Conservation (phyloP, 208 protist species). For the Trypanosoma boissoni region DNA sequence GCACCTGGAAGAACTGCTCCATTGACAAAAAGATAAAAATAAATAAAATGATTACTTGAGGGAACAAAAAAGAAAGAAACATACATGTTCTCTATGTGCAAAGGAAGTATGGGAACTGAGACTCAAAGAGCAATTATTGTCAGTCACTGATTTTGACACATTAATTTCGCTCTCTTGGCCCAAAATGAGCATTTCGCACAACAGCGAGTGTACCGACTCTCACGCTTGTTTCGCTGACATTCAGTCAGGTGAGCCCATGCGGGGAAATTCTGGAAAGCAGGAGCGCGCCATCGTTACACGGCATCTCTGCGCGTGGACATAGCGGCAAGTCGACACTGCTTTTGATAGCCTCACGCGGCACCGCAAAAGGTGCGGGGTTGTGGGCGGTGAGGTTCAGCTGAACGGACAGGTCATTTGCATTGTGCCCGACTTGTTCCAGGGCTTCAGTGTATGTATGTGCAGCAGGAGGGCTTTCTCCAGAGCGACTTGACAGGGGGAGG, state of each 20-base stretch:
- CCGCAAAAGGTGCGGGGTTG: slow-evolving; percentile 23
- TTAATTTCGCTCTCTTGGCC: no score
- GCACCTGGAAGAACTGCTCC: no score
- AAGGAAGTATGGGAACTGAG: no score
- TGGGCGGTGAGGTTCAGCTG: slow-evolving; percentile 39
- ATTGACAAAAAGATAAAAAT: no score
- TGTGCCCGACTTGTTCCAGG: slow-evolving; percentile 27
- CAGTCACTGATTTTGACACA: no score
- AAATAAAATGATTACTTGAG: no score
- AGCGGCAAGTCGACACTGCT: slow-evolving; percentile 79
- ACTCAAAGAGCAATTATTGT: no score
- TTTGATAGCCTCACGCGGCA: slow-evolving; percentile 66
- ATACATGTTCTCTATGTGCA: no score
- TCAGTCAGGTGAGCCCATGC: slow-evolving; percentile 35
- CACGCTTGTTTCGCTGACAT: slow-evolving; percentile 28
- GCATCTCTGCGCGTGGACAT: slow-evolving; percentile 52
- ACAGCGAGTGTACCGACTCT: no score
- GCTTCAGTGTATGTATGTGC: slow-evolving; percentile 67
- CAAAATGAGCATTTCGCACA: no score
- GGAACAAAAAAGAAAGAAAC: no score
- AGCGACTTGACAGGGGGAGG: slow-evolving; percentile 63
- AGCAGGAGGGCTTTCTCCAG: slow-evolving; percentile 77
- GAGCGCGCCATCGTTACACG: slow-evolving; percentile 28
- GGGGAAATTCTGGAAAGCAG: slow-evolving; percentile 13
- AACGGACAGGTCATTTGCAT: slow-evolving; percentile 48